Evolutionary conservation across 2,329 filamentous ascomycete genomes (phyloP).

Genomic region (Trichophyton mentagrophytes): DNA sequence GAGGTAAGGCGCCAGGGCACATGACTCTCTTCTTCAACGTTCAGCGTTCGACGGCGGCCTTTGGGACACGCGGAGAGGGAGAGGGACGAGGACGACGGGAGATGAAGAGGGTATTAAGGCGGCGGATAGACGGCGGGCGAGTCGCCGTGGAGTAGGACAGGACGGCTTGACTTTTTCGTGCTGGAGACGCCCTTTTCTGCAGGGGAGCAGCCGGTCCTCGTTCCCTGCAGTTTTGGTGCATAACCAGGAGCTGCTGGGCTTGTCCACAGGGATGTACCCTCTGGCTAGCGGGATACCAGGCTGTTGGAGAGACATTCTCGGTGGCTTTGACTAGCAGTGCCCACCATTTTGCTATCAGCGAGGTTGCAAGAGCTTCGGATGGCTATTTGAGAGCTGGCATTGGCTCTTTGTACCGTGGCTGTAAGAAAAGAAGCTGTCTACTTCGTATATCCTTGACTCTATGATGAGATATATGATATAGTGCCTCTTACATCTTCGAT

Average conservation of each 20-base stretch:
- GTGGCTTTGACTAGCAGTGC: not conserved
- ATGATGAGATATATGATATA: no score
- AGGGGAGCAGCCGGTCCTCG: not conserved
- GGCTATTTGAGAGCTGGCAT: no score
- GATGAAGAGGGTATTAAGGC: not conserved
- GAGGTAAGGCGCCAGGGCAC: constrained; percentile 1
- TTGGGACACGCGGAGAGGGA: no score
- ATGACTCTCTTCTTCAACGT: constrained; percentile 1
- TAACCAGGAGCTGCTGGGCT: not conserved
- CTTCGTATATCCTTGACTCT: no score
- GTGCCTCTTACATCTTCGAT: no score
- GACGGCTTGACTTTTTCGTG: not conserved
- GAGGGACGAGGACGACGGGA: not conserved
- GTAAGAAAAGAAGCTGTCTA: no score
- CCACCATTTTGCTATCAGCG: no score
- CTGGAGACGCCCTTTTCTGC: not conserved
- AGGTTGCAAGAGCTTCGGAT: no score
- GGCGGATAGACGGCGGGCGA: not conserved
- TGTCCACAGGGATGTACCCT: not conserved
- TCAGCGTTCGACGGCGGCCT: not conserved
- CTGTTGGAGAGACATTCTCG: not conserved
- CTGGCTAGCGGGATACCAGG: not conserved
- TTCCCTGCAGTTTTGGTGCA: not conserved
- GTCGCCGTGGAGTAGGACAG: not conserved
- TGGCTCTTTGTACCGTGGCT: no score